Evolutionary conservation across 805 yeast species (phyloP).

Genomic region (Wickerhamomyces rabaulensis): DNA sequence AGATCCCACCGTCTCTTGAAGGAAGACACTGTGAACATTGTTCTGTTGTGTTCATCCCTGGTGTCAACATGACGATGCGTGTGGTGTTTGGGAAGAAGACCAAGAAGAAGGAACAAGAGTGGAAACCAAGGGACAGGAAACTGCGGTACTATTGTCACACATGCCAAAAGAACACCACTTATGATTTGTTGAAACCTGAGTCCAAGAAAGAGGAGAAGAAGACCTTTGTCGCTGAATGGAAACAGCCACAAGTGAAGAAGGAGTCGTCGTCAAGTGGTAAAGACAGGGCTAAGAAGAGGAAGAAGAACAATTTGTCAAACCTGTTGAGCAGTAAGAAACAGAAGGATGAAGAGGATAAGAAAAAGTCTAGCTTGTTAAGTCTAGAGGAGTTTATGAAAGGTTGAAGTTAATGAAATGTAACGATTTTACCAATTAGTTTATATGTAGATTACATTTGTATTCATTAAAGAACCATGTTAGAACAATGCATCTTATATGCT

Average conservation of each 20-base stretch:
- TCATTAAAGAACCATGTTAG: too few relatives aligned
- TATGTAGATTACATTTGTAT: too few relatives aligned
- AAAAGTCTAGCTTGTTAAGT: slow-evolving; percentile 33
- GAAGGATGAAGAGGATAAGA: slow-evolving; percentile 27
- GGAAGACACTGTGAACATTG: slow-evolving; percentile 12
- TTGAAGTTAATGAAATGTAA: background rate
- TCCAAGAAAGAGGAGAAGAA: background rate
- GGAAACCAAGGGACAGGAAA: slow-evolving; percentile 15
- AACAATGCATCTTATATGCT: too few relatives aligned
- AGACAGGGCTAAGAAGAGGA: slow-evolving; percentile 42
- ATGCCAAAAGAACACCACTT: slow-evolving; percentile 20
- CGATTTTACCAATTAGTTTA: too few relatives aligned
- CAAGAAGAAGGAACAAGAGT: slow-evolving; percentile 5
- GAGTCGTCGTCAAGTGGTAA: slow-evolving; percentile 26
- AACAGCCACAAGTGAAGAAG: slow-evolving; percentile 7
- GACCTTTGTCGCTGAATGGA: slow-evolving; percentile 24
- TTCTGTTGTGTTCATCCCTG: slow-evolving; percentile 24
- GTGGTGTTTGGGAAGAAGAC: slow-evolving; percentile 11
- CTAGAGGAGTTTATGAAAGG: slow-evolving; percentile 45
- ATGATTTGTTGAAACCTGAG: slow-evolving; percentile 13
- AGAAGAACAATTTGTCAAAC: slow-evolving; percentile 36
- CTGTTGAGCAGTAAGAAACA: slow-evolving; percentile 38
- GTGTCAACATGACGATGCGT: slow-evolving; percentile 22
- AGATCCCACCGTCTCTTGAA: background rate
- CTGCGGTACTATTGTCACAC: slow-evolving; percentile 24